phyloP scores from a whole-genome alignment of 2,329 filamentous ascomycete species.

The Talaromyces amestolkiae region DNA sequence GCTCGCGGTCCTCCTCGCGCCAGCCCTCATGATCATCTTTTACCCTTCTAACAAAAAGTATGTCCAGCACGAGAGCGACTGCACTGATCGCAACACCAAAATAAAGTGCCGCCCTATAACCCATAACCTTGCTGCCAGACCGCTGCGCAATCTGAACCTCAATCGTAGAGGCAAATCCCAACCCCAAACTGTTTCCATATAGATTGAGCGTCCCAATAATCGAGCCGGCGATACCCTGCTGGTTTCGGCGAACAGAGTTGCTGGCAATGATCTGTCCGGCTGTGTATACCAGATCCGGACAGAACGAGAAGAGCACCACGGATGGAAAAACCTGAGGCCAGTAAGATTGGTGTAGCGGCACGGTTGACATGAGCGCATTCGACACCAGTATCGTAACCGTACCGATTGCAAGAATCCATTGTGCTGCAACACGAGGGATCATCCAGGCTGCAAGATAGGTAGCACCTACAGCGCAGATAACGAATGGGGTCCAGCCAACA shows the following conservation, averaged over 20 bases:
- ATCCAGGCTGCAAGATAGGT: conserved; percentile 47
- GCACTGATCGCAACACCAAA: conserved; percentile 33
- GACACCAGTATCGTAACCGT: conserved; percentile 30
- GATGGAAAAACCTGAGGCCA: conserved; percentile 46
- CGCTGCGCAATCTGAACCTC: conserved; percentile 28
- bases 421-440: conserved; percentile 47
- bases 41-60: conserved; percentile 32
- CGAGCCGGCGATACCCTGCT: conserved; percentile 53
- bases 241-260: conserved; percentile 47
- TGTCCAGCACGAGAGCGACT: conserved; percentile 30
- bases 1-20: conserved; percentile 21
- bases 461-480: conserved; percentile 38
- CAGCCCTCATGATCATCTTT: conserved; percentile 37
- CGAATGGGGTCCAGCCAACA: conserved; percentile 44
- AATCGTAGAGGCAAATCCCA: conserved; percentile 47
- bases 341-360: conserved; percentile 47
- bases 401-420: conserved; percentile 51
- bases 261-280: conserved; percentile 56
- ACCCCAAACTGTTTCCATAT: conserved; percentile 44
- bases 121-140: conserved; percentile 23
- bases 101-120: conserved; percentile 34
- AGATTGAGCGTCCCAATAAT: conserved; percentile 49
- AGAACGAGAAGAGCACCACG: conserved; percentile 37
- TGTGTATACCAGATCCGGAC: conserved; percentile 52
- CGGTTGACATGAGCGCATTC: conserved; percentile 43